phyloP scores from a whole-genome alignment of 768 basidiomycete species.

The Coprinopsis sp. region DNA sequence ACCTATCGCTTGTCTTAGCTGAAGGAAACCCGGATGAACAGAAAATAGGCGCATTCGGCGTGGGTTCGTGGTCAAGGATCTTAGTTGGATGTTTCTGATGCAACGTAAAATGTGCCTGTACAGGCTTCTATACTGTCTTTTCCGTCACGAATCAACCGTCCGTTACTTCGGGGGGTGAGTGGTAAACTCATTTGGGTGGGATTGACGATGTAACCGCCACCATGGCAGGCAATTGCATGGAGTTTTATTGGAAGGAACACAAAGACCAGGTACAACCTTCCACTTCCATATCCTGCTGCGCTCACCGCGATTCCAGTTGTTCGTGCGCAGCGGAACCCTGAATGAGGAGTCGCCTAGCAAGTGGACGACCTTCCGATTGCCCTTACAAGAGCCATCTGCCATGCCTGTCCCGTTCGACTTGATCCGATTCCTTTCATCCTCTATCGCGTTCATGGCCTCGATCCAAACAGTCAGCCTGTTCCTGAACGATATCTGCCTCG shows the following conservation, averaged over 20 bases:
- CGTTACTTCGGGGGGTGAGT: slow-evolving; percentile 80
- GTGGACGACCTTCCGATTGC: slow-evolving; percentile 93
- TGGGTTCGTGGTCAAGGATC: slow-evolving; percentile 42
- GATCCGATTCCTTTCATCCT: slow-evolving; percentile 85
- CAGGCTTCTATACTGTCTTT: slow-evolving; percentile 76
- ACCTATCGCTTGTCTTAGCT: slow-evolving; percentile 37
- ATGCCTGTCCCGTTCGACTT: slow-evolving; percentile 85
- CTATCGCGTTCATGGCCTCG: slow-evolving; percentile 88
- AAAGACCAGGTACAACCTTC: slow-evolving; percentile 65
- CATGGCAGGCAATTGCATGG: slow-evolving; percentile 93
- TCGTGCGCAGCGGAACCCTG: slow-evolving; percentile 72
- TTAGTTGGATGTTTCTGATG: neutral
- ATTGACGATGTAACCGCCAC: no score
- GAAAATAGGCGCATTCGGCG: slow-evolving; percentile 94
- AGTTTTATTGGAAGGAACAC: slow-evolving; percentile 93
- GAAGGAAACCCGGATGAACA: slow-evolving; percentile 93
- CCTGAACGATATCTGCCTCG: slow-evolving; percentile 73
- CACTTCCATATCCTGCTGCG: slow-evolving; percentile 1
- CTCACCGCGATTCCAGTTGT: slow-evolving; percentile 46
- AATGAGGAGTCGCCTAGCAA: slow-evolving; percentile 30
- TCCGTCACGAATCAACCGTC: slow-evolving; percentile 82
- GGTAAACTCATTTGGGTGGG: no score
- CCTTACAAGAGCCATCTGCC: slow-evolving; percentile 71
- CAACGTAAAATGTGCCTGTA: neutral
- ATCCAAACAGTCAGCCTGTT: slow-evolving; percentile 75